A percentile compares a stretch with the other conserved stretches of the same genome.
Conservation (phyloP, 2,329 filamentous ascomycete species). For the Boeremia exigua region DNA sequence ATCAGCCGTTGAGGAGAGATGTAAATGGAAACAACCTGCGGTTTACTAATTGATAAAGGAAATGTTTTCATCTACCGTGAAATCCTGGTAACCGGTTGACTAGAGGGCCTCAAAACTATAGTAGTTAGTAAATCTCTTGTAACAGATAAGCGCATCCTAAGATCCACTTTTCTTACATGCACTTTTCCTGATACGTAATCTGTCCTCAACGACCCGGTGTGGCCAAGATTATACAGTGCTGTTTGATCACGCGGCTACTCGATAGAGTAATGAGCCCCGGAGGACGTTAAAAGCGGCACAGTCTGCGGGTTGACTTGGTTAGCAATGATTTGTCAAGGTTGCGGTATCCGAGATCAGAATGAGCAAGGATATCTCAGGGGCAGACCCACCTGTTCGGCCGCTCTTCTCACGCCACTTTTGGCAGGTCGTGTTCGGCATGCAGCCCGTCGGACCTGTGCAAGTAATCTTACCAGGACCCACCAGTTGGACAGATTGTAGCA, state of each 20-base stretch:
- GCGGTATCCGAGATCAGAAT: slow-evolving; percentile 7
- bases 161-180: slow-evolving; percentile 8
- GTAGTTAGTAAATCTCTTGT: slow-evolving; percentile 15
- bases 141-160: slow-evolving; percentile 15
- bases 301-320: slow-evolving; percentile 3
- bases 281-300: no score
- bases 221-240: slow-evolving; percentile 8
- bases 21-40: slow-evolving; percentile 3
- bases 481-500: slow-evolving; percentile 7
- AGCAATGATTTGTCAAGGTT: slow-evolving; percentile 2
- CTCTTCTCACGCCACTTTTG: slow-evolving; percentile 10
- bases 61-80: slow-evolving; percentile 11
- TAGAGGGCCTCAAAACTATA: slow-evolving; percentile 3
- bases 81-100: slow-evolving; percentile 3
- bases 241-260: slow-evolving; percentile 12
- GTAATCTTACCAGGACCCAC: slow-evolving; percentile 8
- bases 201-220: slow-evolving; percentile 9
- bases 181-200: slow-evolving; percentile 10
- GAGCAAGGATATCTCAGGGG: slow-evolving; percentile 14
- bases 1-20: slow-evolving; percentile 6
- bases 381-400: slow-evolving; percentile 6
- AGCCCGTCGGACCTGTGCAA: slow-evolving; percentile 3
- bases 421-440: slow-evolving; percentile 12
- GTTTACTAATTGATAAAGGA: slow-evolving; percentile 11
- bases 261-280: slow-evolving; percentile 1